Base-by-base conservation (phyloP, 768 basidiomycete genomes). In the Lentinus brumalis region DNA sequence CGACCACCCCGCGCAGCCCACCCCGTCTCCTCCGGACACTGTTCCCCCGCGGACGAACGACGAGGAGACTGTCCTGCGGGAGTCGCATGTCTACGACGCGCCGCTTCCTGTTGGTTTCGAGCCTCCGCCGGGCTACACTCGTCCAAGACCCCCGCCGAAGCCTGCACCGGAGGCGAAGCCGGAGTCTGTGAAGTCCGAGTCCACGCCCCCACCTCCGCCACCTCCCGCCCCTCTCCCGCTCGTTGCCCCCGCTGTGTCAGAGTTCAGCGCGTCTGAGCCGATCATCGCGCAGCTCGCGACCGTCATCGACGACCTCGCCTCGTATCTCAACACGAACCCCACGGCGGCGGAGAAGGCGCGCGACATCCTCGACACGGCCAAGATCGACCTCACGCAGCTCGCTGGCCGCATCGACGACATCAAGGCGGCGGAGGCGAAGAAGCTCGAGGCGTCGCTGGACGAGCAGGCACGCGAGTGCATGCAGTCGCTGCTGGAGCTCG, bases 41-140 rank as follows among this genome's bases (percentile, higher is more conserved):
- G 70, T 71, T 16, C 63, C 72, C 10, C 61, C 68, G 11, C 64
- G 71, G 15, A 66, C 56, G 31, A 60, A 56, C 56, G 47, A 60
- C n/a, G 21, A 47, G 53, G 62, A 62, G 62, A 31, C 62, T 45
- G 44, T 61, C 26, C 59, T 68, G 58, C 46, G 62, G 10, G 56
- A 57, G 9, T 64, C 60, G n/a, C 75, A 76, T 31, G 77, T 89
- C 18, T 96, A 96, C 70, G 74, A 77, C 47, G 82, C 76, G 16
- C 88, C 89, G 6, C 79, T 98, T 26, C 97, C 96, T n/a, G 75
- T 99, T 53, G 96, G 95, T 12, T 93, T 92, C 72, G 95, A 98
- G 73, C 93, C 90, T 10, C 96, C 96, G 38, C 93, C 93, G 26
- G 96, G 96, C 18, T 98, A 86, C 73, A 79, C 82, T 57, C 81